Percentiles rank a stretch among this genome's conserved stretches.
These are phyloP conservation scores for Solanum medicagineum DNA, from an alignment of 257 asterid genomes.

Conservation along the genomic window DNA sequence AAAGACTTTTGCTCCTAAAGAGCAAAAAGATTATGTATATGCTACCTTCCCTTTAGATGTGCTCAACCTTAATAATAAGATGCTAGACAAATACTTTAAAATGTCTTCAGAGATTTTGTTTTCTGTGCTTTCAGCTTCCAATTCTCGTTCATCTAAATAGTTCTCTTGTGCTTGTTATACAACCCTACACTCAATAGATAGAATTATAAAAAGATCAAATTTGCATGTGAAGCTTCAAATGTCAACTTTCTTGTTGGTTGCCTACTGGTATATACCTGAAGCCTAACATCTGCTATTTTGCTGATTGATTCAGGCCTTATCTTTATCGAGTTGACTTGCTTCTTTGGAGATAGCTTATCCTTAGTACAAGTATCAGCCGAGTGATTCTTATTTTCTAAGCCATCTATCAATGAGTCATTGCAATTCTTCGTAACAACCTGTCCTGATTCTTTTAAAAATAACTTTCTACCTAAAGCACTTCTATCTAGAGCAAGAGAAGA, in stretches of 20 bases:
- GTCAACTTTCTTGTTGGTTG: neutral
- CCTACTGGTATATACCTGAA: constrained; percentile 22
- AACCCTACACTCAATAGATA: constrained; percentile 40
- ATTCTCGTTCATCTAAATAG: constrained; percentile 29
- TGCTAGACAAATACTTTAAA: constrained; percentile 55
- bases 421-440: constrained; percentile 4
- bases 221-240: neutral
- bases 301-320: constrained; percentile 17
- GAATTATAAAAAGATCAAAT: neutral
- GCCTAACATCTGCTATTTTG: constrained; percentile 28
- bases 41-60: constrained; percentile 44
- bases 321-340: constrained; percentile 7
- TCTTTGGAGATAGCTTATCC: constrained; percentile 9
- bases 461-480: constrained; percentile 37
- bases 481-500: constrained; percentile 26
- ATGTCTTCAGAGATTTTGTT: constrained; percentile 52
- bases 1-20: constrained; percentile 13
- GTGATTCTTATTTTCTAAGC: constrained; percentile 18
- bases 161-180: constrained; percentile 54
- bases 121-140: constrained; percentile 36
- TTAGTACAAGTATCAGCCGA: constrained; percentile 13
- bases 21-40: constrained; percentile 33
- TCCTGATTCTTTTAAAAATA: constrained; percentile 8
- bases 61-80: constrained; percentile 42
- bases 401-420: constrained; percentile 5